Evolutionary conservation across 2,329 filamentous ascomycete species (phyloP).

Genomic region (Rhynchosporium secalis): DNA sequence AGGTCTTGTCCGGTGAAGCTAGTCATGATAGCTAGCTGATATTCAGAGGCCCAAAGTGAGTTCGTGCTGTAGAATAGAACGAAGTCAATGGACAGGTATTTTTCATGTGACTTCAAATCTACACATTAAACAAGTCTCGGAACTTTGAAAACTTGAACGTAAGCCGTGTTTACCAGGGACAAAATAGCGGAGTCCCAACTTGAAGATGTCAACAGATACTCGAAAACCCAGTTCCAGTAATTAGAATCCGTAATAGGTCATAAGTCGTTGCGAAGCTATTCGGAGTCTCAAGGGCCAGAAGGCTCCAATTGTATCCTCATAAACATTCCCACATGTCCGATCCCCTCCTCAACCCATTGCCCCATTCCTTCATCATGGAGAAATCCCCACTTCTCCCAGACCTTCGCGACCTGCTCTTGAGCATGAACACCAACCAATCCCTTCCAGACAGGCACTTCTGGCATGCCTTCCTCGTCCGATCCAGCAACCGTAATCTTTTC

Average conservation of each 20-base stretch:
- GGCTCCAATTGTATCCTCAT: constrained; percentile 45
- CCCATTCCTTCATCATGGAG: constrained; percentile 70
- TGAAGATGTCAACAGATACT: too few species aligned
- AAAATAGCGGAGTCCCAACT: too few species aligned
- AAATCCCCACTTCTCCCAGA: constrained; percentile 76
- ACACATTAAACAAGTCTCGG: too few species aligned
- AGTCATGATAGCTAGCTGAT: too few species aligned
- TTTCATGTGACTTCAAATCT: too few species aligned
- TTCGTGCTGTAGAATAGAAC: too few species aligned
- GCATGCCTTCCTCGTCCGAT: constrained; percentile 42
- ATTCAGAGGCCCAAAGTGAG: too few species aligned
- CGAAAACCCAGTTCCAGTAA: too few species aligned
- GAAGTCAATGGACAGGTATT: too few species aligned
- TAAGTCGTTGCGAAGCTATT: not conserved
- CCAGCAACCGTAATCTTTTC: constrained; percentile 45
- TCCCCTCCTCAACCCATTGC: constrained; percentile 80
- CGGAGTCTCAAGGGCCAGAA: not conserved
- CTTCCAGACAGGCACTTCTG: constrained; percentile 62
- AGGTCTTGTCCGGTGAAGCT: too few species aligned
- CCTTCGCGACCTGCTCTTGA: constrained; percentile 62
- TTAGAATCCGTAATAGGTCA: not conserved
- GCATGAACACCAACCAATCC: constrained; percentile 80
- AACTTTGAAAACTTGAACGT: too few species aligned
- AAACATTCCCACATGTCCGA: constrained; percentile 85
- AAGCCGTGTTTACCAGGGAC: too few species aligned